Evolutionary conservation across 495 filamentous ascomycete species (phyloP).

Genomic region (Aspergillus baeticus): DNA sequence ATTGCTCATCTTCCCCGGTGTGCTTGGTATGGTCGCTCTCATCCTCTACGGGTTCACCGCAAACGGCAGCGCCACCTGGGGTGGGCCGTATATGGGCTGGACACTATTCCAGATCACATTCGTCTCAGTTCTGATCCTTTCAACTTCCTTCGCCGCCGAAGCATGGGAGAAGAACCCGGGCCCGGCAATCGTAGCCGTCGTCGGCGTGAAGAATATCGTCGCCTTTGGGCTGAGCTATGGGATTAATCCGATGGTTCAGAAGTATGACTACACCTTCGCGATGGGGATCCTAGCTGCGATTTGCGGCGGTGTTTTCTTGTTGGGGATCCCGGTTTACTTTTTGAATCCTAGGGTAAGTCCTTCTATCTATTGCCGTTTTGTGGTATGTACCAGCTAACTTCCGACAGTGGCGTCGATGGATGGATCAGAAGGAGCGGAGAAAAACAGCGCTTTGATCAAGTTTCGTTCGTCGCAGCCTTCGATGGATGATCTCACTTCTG

Average conservation of each 20-base stretch:
- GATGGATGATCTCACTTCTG: too few relatives aligned
- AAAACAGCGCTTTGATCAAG: neutral
- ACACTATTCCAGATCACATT: slow-evolving; percentile 34
- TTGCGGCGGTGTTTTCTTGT: slow-evolving; percentile 24
- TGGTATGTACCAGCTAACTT: neutral
- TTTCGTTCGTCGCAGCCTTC: too few relatives aligned
- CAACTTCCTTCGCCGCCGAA: slow-evolving; percentile 38
- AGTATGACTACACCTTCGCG: slow-evolving; percentile 28
- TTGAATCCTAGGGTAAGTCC: slow-evolving; percentile 30
- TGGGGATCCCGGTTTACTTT: slow-evolving; percentile 35
- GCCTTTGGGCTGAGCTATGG: slow-evolving; percentile 38
- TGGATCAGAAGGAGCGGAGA: neutral
- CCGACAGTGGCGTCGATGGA: neutral
- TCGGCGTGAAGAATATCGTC: slow-evolving; percentile 39
- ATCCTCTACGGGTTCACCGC: slow-evolving; percentile 39
- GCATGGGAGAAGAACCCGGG: slow-evolving; percentile 41
- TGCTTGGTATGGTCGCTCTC: slow-evolving; percentile 28
- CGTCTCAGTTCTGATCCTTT: slow-evolving; percentile 37
- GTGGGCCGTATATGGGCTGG: slow-evolving; percentile 41
- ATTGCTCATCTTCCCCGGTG: slow-evolving; percentile 31
- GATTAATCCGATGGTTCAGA: slow-evolving; percentile 28
- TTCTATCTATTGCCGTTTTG: neutral
- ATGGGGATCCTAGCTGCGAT: slow-evolving; percentile 33
- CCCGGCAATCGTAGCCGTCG: slow-evolving; percentile 37
- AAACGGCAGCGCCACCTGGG: slow-evolving; percentile 26